Conservation (phyloP, 805 yeast genomes). For the Metschnikowia santaceciliae region DNA sequence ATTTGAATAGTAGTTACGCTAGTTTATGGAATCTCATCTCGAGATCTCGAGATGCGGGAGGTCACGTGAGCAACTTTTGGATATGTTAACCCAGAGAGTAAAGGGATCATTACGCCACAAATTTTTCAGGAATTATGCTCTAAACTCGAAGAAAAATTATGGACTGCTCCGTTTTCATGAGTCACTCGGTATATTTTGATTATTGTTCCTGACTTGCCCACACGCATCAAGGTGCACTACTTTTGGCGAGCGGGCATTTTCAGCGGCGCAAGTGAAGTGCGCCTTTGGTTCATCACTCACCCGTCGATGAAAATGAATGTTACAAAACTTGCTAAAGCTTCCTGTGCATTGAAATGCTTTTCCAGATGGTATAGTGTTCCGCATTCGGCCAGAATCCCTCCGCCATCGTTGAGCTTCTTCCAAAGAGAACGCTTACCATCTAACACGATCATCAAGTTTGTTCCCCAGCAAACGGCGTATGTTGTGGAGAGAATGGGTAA, state of each 20-base stretch:
- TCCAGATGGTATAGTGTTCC: slow-evolving; percentile 9
- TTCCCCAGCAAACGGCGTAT: slow-evolving; percentile 91
- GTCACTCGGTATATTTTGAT: background rate
- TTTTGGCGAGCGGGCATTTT: slow-evolving; percentile 2
- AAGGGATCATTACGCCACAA: background rate
- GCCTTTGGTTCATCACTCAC: background rate
- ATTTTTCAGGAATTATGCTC: background rate
- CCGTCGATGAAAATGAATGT: slow-evolving; percentile 2
- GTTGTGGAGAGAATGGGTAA: slow-evolving; percentile 89
- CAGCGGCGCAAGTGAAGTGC: background rate
- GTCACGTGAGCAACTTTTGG: slow-evolving; percentile 1
- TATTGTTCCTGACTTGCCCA: background rate
- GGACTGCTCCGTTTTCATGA: background rate
- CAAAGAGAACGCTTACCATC: slow-evolving; percentile 65
- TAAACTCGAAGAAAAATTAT: background rate
- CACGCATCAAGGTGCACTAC: slow-evolving; percentile 1
- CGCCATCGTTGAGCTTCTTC: slow-evolving; percentile 46
- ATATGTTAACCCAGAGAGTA: background rate
- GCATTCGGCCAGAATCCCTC: slow-evolving; percentile 6
- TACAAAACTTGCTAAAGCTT: slow-evolving; percentile 1
- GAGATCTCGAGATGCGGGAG: background rate
- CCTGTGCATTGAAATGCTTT: background rate
- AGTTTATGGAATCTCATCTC: background rate
- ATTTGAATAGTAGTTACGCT: background rate
- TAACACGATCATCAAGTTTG: slow-evolving; percentile 70